phyloP scores from a whole-genome alignment of 2,329 filamentous ascomycete genomes.

The Graphiopsis chlorocephala region DNA sequence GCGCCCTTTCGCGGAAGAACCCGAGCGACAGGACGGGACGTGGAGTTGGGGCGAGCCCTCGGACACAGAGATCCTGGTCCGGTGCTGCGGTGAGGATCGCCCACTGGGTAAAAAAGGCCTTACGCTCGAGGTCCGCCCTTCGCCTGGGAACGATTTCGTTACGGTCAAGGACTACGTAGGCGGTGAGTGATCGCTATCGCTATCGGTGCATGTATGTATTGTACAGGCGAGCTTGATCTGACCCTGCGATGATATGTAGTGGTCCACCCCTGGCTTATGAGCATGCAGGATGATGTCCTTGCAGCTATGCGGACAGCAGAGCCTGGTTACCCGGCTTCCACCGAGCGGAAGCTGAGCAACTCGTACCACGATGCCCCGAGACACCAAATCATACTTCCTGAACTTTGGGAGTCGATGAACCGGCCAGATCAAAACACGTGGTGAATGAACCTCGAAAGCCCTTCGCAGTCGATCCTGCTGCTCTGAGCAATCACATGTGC shows the following conservation, averaged over 20 bases:
- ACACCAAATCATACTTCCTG: background rate
- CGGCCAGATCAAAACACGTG: background rate
- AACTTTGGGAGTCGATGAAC: background rate
- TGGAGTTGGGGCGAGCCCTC: conserved; percentile 14
- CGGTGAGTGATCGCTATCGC: conserved; percentile 12
- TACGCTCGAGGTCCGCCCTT: conserved; percentile 13
- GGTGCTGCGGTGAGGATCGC: conserved; percentile 15
- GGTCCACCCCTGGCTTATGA: conserved; percentile 14
- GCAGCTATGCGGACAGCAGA: conserved; percentile 1
- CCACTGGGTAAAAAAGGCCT: conserved; percentile 13
- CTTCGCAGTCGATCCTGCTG: too few relatives aligned
- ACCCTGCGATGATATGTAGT: conserved; percentile 5
- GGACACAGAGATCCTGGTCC: conserved; percentile 13
- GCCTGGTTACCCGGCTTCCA: conserved; percentile 2
- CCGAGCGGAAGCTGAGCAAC: conserved; percentile 1
- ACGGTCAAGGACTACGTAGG: conserved; percentile 16
- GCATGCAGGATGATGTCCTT: conserved; percentile 11
- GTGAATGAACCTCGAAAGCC: too few relatives aligned
- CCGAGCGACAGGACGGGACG: conserved; percentile 9
- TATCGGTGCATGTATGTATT: background rate
- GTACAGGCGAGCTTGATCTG: background rate
- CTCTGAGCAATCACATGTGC: too few relatives aligned
- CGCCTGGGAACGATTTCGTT: conserved; percentile 12
- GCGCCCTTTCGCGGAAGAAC: conserved; percentile 8
- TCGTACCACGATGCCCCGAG: background rate